phyloP scores from a whole-genome alignment of 2,329 filamentous ascomycete species.

The Pseudogymnoascus sp. region DNA sequence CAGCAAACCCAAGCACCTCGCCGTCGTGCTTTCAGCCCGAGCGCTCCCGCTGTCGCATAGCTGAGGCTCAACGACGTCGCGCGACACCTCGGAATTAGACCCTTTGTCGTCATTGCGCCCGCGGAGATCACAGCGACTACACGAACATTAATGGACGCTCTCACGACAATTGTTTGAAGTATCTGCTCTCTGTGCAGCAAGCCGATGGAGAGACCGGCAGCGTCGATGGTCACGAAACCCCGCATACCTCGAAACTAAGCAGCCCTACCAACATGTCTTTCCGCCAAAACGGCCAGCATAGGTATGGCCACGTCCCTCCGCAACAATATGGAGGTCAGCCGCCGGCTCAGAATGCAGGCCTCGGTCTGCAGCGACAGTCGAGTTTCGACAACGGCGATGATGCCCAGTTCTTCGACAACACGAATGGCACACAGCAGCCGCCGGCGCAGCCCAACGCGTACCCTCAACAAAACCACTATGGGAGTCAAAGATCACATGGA shows the following conservation, averaged over 20 bases:
- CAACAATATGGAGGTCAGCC: conserved; percentile 50
- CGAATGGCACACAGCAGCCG: conserved; percentile 32
- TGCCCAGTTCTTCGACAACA: conserved; percentile 42
- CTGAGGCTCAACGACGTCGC: conserved; percentile 9
- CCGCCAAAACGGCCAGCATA: conserved; percentile 50
- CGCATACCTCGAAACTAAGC: conserved; percentile 6
- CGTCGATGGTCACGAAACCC: conserved; percentile 8
- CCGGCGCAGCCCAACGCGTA: conserved; percentile 38
- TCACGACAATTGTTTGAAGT: neutral
- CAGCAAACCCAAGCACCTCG: neutral
- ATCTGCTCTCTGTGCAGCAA: conserved; percentile 5
- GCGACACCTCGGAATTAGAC: neutral
- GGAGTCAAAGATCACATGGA: neutral
- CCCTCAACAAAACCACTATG: conserved; percentile 12
- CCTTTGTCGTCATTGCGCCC: neutral
- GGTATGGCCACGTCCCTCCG: conserved; percentile 60
- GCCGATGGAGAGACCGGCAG: neutral
- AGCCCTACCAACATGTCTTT: conserved; percentile 48
- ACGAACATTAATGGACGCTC: neutral
- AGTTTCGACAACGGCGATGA: conserved; percentile 78
- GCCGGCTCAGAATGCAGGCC: conserved; percentile 33
- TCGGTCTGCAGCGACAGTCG: conserved; percentile 43
- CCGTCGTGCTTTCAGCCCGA: conserved; percentile 1
- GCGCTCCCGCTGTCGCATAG: conserved; percentile 7
- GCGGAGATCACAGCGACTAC: neutral